Evolutionary conservation across 257 asterid species (phyloP).

Genomic region (Gynochthodes officinalis): DNA sequence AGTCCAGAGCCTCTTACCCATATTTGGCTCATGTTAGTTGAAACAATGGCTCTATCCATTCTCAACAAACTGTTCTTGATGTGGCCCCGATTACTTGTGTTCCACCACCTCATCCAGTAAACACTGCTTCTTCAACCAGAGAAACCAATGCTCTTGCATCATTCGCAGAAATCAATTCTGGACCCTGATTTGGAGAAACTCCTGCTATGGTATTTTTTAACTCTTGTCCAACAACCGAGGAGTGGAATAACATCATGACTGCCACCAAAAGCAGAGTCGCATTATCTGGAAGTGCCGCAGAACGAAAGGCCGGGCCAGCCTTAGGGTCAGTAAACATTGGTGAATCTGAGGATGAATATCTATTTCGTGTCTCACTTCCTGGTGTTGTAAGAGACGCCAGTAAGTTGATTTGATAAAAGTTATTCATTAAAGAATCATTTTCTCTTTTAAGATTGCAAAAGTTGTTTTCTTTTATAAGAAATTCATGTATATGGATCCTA

Average conservation of each 20-base stretch:
- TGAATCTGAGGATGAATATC: slow-evolving; percentile 37
- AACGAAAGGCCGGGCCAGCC: slow-evolving; percentile 38
- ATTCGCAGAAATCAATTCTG: slow-evolving; percentile 7
- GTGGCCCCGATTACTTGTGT: slow-evolving; percentile 38
- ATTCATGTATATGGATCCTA: not conserved
- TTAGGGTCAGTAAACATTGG: slow-evolving; percentile 41
- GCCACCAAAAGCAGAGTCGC: slow-evolving; percentile 32
- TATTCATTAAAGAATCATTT: not conserved
- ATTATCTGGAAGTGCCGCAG: slow-evolving; percentile 40
- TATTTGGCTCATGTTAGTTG: slow-evolving; percentile 21
- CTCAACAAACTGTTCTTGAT: slow-evolving; percentile 25
- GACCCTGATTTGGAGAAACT: slow-evolving; percentile 1
- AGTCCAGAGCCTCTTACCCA: slow-evolving; percentile 30
- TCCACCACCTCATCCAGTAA: slow-evolving; percentile 24
- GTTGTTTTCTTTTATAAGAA: not conserved
- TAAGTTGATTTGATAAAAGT: slow-evolving; percentile 20
- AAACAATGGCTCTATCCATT: slow-evolving; percentile 29
- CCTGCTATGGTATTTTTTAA: slow-evolving; percentile 44
- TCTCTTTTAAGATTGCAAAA: not conserved
- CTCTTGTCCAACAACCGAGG: slow-evolving; percentile 32
- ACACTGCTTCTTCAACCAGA: not conserved
- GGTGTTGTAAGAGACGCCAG: slow-evolving; percentile 41
- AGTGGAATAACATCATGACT: slow-evolving; percentile 35
- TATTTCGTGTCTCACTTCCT: slow-evolving; percentile 48
- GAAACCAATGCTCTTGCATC: slow-evolving; percentile 13